Base-by-base conservation (phyloP, 2,329 filamentous ascomycete species). In the Macrophomina pseudophaseolina region DNA sequence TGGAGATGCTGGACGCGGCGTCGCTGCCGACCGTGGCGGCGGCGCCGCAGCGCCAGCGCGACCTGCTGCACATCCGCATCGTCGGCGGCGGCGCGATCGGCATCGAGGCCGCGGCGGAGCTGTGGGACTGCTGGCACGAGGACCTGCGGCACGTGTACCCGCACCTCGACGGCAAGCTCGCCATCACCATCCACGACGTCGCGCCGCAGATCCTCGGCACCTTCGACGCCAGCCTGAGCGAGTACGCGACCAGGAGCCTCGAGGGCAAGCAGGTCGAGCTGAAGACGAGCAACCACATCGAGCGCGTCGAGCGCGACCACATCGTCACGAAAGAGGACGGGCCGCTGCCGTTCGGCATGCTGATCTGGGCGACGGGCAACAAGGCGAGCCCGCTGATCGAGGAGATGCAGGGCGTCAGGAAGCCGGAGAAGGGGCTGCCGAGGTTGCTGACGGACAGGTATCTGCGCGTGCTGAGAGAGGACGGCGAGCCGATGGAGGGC, bases 151-250 rank as follows among this genome's bases (percentile, higher is more conserved):
- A 75, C 40, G 69, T 82, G 4, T 82, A 81, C 66, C 76, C 80
- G 3, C 74, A 79, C 32, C 71, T 83, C 1, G 77, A 79, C 32
- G 76, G 75, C 1, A 76, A 79, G 49, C 52, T 82, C 11, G 72
- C 69, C 2, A 80, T 83, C 35, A 76, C 76, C n/a, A 79, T 83
- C 42, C 80, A 83, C 65, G 81, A 83, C 69, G 79, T 82, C 1
- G 81, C 81, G 9, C 74, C 78, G 4, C 70, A 75, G 16, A 79
- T 83, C 14, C 70, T 83, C 48, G 75, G 74, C 5, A 78, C 75
- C 0, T 83, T 82, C 53, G 81, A 83, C 59, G 69, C 74, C 8
- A 75, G 75, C 6, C 69, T 83, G 28, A 74, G 78, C 46, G 76
- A 82, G 40, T 82, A 83, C 66, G 81, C 81, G 1, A 74, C 76